Evolutionary conservation across 202 grass and related monocot genomes (phyloP).

Genomic region (Dendrocalamus latiflorus): DNA sequence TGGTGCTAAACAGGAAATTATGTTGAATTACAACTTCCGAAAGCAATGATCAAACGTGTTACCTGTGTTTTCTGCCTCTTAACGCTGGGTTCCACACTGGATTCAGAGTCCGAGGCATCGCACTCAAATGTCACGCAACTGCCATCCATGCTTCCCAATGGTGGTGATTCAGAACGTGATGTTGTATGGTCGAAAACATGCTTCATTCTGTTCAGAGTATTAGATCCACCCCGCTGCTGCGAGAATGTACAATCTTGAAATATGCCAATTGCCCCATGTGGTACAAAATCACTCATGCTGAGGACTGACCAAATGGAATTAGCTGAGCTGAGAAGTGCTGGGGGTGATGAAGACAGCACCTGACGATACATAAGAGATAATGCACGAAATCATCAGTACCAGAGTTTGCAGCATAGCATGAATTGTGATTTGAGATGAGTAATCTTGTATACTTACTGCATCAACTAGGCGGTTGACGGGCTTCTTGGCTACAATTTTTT

Average conservation of each 20-base stretch:
- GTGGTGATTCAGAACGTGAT: not conserved
- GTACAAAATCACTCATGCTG: not conserved
- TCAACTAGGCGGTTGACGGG: slow-evolving; percentile 14
- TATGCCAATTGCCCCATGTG: not conserved
- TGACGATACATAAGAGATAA: slow-evolving; percentile 6
- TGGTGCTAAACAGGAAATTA: not conserved
- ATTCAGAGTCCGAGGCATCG: not conserved
- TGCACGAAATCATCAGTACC: not conserved
- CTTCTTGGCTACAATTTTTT: not conserved
- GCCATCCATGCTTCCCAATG: not conserved
- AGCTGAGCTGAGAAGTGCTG: not conserved
- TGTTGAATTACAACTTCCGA: not conserved
- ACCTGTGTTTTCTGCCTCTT: slow-evolving; percentile 17
- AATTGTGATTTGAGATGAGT: not conserved
- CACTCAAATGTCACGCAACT: slow-evolving; percentile 1
- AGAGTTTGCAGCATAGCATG: not conserved
- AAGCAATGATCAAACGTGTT: not conserved
- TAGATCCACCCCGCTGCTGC: not conserved
- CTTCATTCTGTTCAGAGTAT: slow-evolving; percentile 2
- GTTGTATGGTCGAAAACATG: not conserved
- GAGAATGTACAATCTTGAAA: not conserved
- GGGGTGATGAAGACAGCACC: slow-evolving; percentile 19
- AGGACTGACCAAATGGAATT: not conserved
- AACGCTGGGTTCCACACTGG: not conserved
- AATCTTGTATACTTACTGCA: slow-evolving; percentile 3